phyloP scores from a whole-genome alignment of 2,329 filamentous ascomycete genomes.

The Lasiodiplodia theobromae region DNA sequence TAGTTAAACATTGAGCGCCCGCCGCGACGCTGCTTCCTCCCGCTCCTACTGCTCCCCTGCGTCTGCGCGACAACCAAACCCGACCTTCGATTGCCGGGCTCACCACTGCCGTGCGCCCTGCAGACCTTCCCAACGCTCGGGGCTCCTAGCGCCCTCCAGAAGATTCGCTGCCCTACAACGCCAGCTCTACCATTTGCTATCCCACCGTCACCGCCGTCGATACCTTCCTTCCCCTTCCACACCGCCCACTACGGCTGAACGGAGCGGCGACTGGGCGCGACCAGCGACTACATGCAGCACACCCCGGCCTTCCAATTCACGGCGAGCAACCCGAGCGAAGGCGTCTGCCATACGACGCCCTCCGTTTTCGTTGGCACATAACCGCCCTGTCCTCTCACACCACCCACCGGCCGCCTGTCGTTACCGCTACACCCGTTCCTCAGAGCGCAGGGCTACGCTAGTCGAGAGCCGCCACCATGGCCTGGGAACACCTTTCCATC shows the following conservation, averaged over 20 bases:
- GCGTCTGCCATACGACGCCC: conserved; percentile 32
- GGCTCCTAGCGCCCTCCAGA: background rate
- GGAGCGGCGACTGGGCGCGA: conserved; percentile 60
- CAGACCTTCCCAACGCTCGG: conserved; percentile 2
- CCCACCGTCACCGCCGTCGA: conserved; percentile 18
- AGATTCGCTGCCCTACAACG: conserved; percentile 22
- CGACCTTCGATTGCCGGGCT: background rate
- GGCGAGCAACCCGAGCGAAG: conserved; percentile 35
- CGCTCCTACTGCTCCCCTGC: conserved; percentile 1
- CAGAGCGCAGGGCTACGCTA: background rate
- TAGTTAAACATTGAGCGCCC: conserved; percentile 24
- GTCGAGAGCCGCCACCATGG: conserved; percentile 59
- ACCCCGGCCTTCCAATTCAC: conserved; percentile 36
- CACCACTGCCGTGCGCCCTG: conserved; percentile 10
- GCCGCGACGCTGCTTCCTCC: background rate
- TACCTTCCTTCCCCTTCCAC: background rate
- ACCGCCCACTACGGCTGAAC: conserved; percentile 19
- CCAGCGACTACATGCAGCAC: conserved; percentile 54
- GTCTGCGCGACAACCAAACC: background rate
- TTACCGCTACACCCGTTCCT: conserved; percentile 7
- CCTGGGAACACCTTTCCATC: conserved; percentile 81
- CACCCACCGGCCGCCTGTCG: conserved; percentile 22
- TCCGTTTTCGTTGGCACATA: conserved; percentile 39
- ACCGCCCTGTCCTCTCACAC: conserved; percentile 1
- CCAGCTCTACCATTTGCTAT: background rate